phyloP scores from a whole-genome alignment of 306 rosid genomes.

The Pueraria montana region DNA sequence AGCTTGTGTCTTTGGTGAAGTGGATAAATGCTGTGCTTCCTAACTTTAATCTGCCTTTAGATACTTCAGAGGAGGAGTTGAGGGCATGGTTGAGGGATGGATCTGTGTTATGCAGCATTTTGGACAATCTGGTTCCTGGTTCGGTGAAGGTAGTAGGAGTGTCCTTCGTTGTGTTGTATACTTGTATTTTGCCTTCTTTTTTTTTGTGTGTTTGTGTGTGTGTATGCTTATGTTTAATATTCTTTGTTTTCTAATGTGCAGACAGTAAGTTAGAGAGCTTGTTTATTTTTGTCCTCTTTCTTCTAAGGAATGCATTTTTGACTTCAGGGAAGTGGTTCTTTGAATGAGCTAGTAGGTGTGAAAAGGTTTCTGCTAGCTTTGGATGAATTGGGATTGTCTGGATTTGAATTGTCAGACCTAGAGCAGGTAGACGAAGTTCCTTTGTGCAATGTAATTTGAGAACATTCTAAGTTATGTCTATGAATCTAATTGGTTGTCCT shows the following conservation, averaged over 20 bases:
- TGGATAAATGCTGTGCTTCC: conserved; percentile 90
- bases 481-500: conserved; percentile 35
- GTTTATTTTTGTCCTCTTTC: conserved; percentile 6
- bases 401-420: conserved; percentile 78
- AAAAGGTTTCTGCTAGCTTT: conserved; percentile 77
- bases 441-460: conserved; percentile 35
- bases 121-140: conserved; percentile 81
- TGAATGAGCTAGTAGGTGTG: conserved; percentile 55
- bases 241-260: conserved; percentile 16
- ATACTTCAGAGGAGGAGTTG: conserved; percentile 82
- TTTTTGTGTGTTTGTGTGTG: not conserved
- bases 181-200: conserved; percentile 4
- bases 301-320: conserved; percentile 43
- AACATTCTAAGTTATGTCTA: conserved; percentile 25
- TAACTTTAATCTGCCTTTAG: conserved; percentile 70
- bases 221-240: not conserved
- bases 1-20: conserved; percentile 65
- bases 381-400: conserved; percentile 84
- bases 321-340: conserved; percentile 65
- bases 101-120: conserved; percentile 73
- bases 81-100: conserved; percentile 83
- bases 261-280: conserved; percentile 26
- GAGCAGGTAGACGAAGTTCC: conserved; percentile 75
- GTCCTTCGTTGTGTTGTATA: conserved; percentile 32
- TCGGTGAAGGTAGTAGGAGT: conserved; percentile 63